Base-by-base conservation (phyloP, 75 land plant genomes). In the Isoetes taiwanensis region DNA sequence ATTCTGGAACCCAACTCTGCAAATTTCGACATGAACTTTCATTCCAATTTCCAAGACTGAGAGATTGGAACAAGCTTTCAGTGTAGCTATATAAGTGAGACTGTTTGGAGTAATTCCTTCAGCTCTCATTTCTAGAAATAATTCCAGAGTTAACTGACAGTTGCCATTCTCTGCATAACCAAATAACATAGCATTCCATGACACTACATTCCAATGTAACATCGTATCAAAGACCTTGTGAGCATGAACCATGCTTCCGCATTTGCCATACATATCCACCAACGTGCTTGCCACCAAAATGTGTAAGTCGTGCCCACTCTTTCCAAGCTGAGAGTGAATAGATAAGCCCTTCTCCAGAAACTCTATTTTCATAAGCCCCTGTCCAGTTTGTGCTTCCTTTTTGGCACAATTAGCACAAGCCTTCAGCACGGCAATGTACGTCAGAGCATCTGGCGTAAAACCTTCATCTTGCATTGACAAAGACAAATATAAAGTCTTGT, bases 191-290 rank as follows among this genome's bases (percentile, higher is more conserved):
- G n/a, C 50, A 6, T 19, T 46, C 50, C 50, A 46, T 6, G 50
- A 46, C 12, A 46, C 50, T 19, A 16, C 50, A n/a, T 23, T 46
- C 50, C 5, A n/a, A 6, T 6, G 23, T 19, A 23, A 8, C 16
- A 46, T 46, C n/a, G 25, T 19, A 6, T 46, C 50, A 46, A 46
- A n/a, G 50, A 46, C 50, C 5, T 19, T 23, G 16, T 23, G 50
- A 16, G 50, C 50, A 6, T 46, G 25, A 16, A 46, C n/a, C 50
- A 46, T 6, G n/a, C 50, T 5, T 19, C 50, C 50, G 23, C 50
- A 46, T 23, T 46, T 46, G 50, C 16, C 5, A n/a, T 46, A 46
- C 50, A 46, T 46, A 46, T 46, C 50, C 50, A 46, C 16, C 50
- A 46, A n/a, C 4, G 50, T 46, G 50, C 25, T 46, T 5, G n/a